phyloP scores from a whole-genome alignment of 2,329 filamentous ascomycete genomes.

The Coniochaeta sp. region DNA sequence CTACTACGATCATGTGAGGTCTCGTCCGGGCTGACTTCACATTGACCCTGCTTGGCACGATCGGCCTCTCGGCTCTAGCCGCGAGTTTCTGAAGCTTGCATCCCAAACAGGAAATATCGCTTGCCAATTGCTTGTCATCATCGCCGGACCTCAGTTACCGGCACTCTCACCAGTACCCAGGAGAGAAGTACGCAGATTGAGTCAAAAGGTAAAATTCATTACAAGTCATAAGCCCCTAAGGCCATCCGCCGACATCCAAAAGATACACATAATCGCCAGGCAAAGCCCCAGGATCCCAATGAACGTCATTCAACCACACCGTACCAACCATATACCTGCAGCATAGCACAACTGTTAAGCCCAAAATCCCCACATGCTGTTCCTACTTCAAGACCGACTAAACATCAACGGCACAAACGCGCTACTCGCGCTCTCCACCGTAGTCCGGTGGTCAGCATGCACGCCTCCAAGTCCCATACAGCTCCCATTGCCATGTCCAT shows the following conservation, averaged over 20 bases:
- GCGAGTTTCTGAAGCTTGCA: too few relatives aligned
- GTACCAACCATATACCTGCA: background rate
- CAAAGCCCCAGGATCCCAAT: too few relatives aligned
- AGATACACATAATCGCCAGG: background rate
- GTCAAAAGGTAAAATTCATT: background rate
- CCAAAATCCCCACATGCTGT: background rate
- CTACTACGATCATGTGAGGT: too few relatives aligned
- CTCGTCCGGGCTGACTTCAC: too few relatives aligned
- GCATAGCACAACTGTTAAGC: background rate
- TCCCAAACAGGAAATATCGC: too few relatives aligned
- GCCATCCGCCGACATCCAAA: background rate
- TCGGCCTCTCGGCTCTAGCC: too few relatives aligned
- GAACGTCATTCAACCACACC: background rate
- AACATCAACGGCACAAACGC: conserved; percentile 55
- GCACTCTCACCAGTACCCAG: background rate
- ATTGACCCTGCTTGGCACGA: too few relatives aligned
- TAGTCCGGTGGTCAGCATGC: conserved; percentile 27
- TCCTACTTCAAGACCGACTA: conserved; percentile 28
- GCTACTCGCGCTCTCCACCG: conserved; percentile 38
- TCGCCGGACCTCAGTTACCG: too few relatives aligned
- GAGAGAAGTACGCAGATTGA: background rate
- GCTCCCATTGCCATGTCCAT: conserved; percentile 4
- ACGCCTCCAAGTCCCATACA: conserved; percentile 8
- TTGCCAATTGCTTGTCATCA: too few relatives aligned
- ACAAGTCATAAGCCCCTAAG: background rate